phyloP scores from a whole-genome alignment of 306 rosid species.

The Lathyrus aphaca region DNA sequence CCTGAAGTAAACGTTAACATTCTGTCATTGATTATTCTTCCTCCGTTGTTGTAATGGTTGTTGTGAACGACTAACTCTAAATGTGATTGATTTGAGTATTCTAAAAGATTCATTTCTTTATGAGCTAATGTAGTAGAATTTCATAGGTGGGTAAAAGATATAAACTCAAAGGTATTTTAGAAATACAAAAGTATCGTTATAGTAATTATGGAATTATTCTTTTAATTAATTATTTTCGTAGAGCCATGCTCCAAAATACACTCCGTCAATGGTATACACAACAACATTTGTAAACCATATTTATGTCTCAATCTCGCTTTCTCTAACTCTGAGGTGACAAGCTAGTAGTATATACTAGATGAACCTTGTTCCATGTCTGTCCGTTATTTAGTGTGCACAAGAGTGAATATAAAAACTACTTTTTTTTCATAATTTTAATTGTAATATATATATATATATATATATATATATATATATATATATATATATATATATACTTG shows the following conservation, averaged over 20 bases:
- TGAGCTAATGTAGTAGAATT: conserved; percentile 39
- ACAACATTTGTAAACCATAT: conserved; percentile 71
- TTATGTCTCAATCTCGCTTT: conserved; percentile 66
- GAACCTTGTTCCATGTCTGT: too few relatives aligned
- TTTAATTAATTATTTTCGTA: conserved; percentile 59
- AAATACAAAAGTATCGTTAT: conserved; percentile 74
- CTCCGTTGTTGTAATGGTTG: conserved; percentile 48
- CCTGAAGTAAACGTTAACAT: conserved; percentile 87
- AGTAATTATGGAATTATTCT: conserved; percentile 74
- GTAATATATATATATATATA: too few relatives aligned
- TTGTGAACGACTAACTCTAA: conserved; percentile 36
- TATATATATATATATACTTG: too few relatives aligned
- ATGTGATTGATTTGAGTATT: conserved; percentile 57
- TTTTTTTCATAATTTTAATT: too few relatives aligned
- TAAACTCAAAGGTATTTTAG: conserved; percentile 52
- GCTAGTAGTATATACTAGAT: too few relatives aligned
- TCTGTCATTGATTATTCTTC: conserved; percentile 79
- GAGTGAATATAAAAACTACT: too few relatives aligned
- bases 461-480: too few relatives aligned
- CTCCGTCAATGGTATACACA: conserved; percentile 66
- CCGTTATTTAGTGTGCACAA: too few relatives aligned
- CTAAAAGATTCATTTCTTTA: conserved; percentile 68
- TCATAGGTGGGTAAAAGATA: conserved; percentile 60
- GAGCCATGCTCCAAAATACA: conserved; percentile 92
- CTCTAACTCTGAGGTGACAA: conserved; percentile 51